Conservation (phyloP, 2,329 filamentous ascomycete genomes). For the Beauveria australis region DNA sequence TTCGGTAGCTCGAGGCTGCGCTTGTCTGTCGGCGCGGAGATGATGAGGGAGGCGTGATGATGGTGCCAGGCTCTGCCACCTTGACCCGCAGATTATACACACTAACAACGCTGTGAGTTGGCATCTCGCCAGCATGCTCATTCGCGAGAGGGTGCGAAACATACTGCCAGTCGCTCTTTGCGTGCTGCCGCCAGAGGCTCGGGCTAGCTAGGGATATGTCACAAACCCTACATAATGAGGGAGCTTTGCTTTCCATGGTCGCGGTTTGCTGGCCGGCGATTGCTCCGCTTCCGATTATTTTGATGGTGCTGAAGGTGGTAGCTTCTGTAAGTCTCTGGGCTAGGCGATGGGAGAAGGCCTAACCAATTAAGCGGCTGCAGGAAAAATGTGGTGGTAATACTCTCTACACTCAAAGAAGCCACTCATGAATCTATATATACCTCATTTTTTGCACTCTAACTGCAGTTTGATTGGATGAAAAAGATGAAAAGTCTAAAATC, state of each 20-base stretch:
- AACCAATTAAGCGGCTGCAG: no score
- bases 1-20: not conserved
- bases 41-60: constrained; percentile 11
- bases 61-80: constrained; percentile 15
- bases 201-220: constrained; percentile 13
- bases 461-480: not conserved
- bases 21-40: not conserved
- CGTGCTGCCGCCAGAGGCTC: constrained; percentile 16
- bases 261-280: not conserved
- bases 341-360: not conserved
- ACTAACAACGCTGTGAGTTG: constrained; percentile 10
- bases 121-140: not conserved
- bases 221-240: constrained; percentile 17
- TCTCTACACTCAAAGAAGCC: not conserved
- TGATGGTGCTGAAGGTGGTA: not conserved
- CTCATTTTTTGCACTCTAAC: not conserved
- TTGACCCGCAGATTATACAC: constrained; percentile 19
- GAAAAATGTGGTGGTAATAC: not conserved
- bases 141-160: not conserved
- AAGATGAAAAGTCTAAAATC: not conserved
- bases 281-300: not conserved
- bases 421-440: constrained; percentile 3
- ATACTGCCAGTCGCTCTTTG: constrained; percentile 19
- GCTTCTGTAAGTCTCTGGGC: not conserved
- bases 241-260: constrained; percentile 13